These are phyloP conservation scores for Boletus bicolor DNA, from an alignment of 768 basidiomycete species.

Conservation along the genomic window DNA sequence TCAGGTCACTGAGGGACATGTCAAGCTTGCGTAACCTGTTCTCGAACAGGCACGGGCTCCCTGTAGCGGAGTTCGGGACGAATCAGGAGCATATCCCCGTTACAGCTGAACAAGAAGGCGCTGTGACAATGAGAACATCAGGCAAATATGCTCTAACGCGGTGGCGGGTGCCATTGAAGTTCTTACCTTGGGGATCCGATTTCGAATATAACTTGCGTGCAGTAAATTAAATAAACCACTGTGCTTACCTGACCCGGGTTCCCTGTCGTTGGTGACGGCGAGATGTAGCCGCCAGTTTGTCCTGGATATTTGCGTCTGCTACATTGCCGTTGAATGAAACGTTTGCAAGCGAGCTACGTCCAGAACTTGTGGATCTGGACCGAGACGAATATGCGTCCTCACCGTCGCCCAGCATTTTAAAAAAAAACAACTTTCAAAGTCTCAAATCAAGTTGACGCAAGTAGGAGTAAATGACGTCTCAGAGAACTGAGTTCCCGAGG, in stretches of 20 bases:
- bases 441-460: not conserved
- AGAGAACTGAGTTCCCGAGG: not conserved
- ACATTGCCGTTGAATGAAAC: not conserved
- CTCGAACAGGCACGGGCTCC: conserved; percentile 48
- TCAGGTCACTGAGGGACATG: conserved; percentile 39
- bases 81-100: conserved; percentile 20
- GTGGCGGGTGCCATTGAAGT: not conserved
- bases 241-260: conserved; percentile 44
- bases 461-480: not conserved
- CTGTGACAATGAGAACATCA: conserved; percentile 8
- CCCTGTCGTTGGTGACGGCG: conserved; percentile 32
- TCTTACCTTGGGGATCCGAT: conserved; percentile 40
- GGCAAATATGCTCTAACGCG: not conserved
- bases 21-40: conserved; percentile 44
- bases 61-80: conserved; percentile 31
- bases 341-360: not conserved
- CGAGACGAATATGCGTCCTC: not conserved
- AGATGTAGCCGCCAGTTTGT: conserved; percentile 23
- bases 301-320: conserved; percentile 22
- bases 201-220: conserved; percentile 45
- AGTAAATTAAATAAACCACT: not conserved
- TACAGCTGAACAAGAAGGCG: conserved; percentile 20
- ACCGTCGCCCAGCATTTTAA: conserved; percentile 29
- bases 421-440: not conserved
- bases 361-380: not conserved